Base-by-base conservation (phyloP, 352 stramenopile species). In the Globisporangium spinosum region DNA sequence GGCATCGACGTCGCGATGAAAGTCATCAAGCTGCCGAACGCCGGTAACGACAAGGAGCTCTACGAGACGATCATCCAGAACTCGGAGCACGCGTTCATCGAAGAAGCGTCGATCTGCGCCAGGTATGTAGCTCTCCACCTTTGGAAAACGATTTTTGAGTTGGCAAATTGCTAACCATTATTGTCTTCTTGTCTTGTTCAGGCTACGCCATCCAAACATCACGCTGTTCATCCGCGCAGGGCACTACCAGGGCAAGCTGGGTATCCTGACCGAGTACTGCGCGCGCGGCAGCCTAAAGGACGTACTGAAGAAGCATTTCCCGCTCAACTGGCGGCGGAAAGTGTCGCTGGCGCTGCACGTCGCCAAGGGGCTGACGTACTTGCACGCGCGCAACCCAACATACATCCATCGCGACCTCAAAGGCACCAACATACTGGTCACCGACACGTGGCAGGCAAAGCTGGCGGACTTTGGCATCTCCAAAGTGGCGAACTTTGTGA, bases 1-100 rank as follows among this genome's bases (percentile, higher is more conserved):
- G 83, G 81, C n/a, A 91, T 91, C 58, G 88, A 82, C 0, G 82
- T 90, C 22, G 83, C 83, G 12, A 82, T 91, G 58, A 91, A 91
- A 64, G 88, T 82, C 56, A 75, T 91, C 29, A 79, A 80, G 9
- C 71, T 91, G 0, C 75, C 80, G 34, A 73, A 73, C 57, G 67
- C 62, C 1, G 56, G 60, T n/a, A 70, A 65, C 35, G 69, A 64
- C 34, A 71, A 51, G 32, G 77, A 86, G 13, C 66, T 91, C 32
- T 91, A 91, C 68, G 75, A 81, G 75, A 91, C 83, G 3, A 77
- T 89, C 51, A 73, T 90, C 58, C 77, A 76, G 27, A 72, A 85
- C 54, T 67, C 88, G 47, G 78, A 85, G 55, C 75, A 75, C n/a
- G 84, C 83, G 67, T 91, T 91, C 58, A 77, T 85, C 29, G 82